Evolutionary conservation across 805 yeast species (phyloP).

Genomic region (Candida loeiensis): DNA sequence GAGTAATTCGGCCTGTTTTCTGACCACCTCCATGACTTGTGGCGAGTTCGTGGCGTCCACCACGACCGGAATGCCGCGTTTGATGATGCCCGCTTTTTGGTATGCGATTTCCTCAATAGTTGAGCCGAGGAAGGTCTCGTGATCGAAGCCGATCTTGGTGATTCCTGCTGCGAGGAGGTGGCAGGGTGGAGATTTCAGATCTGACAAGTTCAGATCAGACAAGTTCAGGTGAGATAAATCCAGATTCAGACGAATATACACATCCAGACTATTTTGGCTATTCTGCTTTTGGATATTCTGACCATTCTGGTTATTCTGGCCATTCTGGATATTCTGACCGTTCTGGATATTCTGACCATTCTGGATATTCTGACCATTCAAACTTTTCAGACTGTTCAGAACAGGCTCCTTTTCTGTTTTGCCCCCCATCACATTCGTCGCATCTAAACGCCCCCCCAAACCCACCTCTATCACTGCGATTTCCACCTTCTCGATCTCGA

Average conservation of each 20-base stretch:
- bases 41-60: slow-evolving; percentile 65
- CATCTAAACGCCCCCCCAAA: slow-evolving; percentile 83
- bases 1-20: slow-evolving; percentile 28
- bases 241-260: too few relatives aligned
- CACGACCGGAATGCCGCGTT: slow-evolving; percentile 55
- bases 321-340: not conserved
- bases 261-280: too few relatives aligned
- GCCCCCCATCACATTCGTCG: slow-evolving; percentile 69
- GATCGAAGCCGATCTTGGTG: slow-evolving; percentile 85
- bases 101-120: slow-evolving; percentile 62
- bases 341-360: not conserved
- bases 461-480: slow-evolving; percentile 93
- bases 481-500: slow-evolving; percentile 55
- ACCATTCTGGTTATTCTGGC: not conserved
- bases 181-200: not conserved
- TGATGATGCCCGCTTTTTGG: slow-evolving; percentile 87
- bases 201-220: too few relatives aligned
- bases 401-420: not conserved
- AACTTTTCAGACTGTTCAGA: too few relatives aligned
- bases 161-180: slow-evolving; percentile 57
- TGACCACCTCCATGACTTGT: slow-evolving; percentile 48
- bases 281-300: too few relatives aligned
- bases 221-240: too few relatives aligned
- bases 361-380: not conserved
- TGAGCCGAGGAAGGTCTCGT: slow-evolving; percentile 70